Evolutionary conservation across 805 yeast genomes (phyloP).

Genomic region (Cyberlindnera misumaiensis): DNA sequence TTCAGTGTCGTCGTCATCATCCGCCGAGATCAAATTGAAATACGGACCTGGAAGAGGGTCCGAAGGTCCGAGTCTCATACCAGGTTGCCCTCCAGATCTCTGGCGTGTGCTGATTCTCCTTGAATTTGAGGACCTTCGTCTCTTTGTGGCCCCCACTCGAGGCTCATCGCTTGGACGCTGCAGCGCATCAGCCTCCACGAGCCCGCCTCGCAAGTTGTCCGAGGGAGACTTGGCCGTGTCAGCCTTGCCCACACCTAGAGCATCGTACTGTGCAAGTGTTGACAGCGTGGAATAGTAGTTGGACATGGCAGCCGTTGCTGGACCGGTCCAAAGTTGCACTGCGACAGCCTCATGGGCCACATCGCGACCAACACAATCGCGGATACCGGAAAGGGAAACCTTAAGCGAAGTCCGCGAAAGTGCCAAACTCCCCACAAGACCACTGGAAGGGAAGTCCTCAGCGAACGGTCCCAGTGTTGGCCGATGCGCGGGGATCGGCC

Average conservation of each 20-base stretch:
- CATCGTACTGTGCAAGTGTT: not conserved
- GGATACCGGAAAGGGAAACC: too few relatives aligned
- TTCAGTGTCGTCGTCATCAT: conserved; percentile 11
- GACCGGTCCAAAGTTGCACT: too few relatives aligned
- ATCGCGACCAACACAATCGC: too few relatives aligned
- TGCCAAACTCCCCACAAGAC: too few relatives aligned
- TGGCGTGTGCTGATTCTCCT: not conserved
- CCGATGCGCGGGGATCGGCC: too few relatives aligned
- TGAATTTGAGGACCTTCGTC: not conserved
- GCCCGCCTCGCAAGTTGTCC: not conserved
- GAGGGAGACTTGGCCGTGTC: too few relatives aligned
- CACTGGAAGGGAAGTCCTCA: too few relatives aligned
- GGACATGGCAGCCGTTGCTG: not conserved
- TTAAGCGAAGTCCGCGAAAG: too few relatives aligned
- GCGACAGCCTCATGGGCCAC: too few relatives aligned
- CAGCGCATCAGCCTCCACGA: not conserved
- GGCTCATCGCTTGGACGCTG: not conserved
- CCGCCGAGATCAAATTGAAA: conserved; percentile 1
- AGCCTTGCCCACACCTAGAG: not conserved
- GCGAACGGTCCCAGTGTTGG: too few relatives aligned
- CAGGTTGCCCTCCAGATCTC: not conserved
- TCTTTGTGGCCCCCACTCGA: not conserved
- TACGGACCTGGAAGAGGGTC: conserved; percentile 2
- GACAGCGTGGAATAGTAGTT: not conserved
- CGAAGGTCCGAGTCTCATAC: not conserved